Evolutionary conservation across 805 yeast genomes (phyloP), one percentile per base, ranked within the genome.

Genomic region (Dipodascopsis uninucleata): DNA sequence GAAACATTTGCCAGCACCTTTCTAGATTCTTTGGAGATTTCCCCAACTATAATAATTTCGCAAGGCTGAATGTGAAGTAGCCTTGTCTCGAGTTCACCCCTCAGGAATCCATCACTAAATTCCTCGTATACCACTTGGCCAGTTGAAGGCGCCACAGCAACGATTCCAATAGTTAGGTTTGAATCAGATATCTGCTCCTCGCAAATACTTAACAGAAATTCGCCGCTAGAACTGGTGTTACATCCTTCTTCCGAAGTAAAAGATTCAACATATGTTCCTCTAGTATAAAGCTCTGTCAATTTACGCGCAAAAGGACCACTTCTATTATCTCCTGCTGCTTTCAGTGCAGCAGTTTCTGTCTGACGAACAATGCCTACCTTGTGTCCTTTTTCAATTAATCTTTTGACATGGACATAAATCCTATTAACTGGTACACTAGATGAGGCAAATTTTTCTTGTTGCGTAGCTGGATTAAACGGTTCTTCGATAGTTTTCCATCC

Each of bases 361-460:
- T 93, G 97, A 58, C 82, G 82, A 0, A 89, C 93, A 1, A 93
- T 78, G 0, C 94, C 97, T 3, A 93, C 86, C 60, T 84, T 89
- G 47, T 77, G 67, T 0, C 96, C 96, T 43, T 70, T 70, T 31
- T 74, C 76, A 3, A 93, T 70, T 14, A 90, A 66, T 47, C 53
- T 71, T 61, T 83, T 84, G 28, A 89, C 66, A 61, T 90, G 90
- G 24, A 83, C 72, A 54, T 83, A 83, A 10, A 93, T 68, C 47
- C 93, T 68, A 23, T 70, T 76, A 40, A 82, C 84, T 1, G 97
- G 97, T 26, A 93, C 83, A 5, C 93, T 81, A 49, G 95, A 83
- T 58, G 85, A 84, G 0, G 96, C 90, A 57, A 85, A 81, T 44
- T 75, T 73, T 39, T 74, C 75, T 57, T 74, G 77, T 14, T 71